A percentile compares a stretch with the other conserved stretches of the same genome.
phyloP scores from a whole-genome alignment of 2,329 filamentous ascomycete species.

The Verticillium albo-atrum region DNA sequence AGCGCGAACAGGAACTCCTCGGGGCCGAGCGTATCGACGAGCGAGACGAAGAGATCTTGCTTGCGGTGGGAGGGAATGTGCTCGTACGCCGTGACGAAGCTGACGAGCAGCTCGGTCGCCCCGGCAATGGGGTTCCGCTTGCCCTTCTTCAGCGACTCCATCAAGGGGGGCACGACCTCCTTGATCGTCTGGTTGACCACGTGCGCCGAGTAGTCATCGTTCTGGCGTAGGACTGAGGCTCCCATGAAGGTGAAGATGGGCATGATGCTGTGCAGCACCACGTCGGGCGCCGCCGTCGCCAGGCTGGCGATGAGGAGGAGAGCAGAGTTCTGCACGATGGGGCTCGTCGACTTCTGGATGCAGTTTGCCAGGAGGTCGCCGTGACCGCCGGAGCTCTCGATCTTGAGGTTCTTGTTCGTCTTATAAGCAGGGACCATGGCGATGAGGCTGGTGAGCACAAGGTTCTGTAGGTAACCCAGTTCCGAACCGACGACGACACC shows the following conservation, averaged over 20 bases:
- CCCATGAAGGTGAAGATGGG: slow-evolving; percentile 99
- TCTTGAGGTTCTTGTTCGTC: slow-evolving; percentile 52
- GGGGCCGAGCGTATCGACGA: slow-evolving; percentile 80
- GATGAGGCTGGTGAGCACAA: slow-evolving; percentile 76
- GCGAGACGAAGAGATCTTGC: slow-evolving; percentile 74
- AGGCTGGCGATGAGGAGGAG: slow-evolving; percentile 83
- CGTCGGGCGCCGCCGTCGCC: slow-evolving; percentile 80
- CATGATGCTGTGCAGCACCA: slow-evolving; percentile 96
- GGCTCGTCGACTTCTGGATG: slow-evolving; percentile 85
- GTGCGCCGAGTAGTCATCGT: slow-evolving; percentile 94
- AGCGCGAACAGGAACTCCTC: slow-evolving; percentile 86
- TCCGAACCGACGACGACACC: slow-evolving; percentile 78
- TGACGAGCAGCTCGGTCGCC: slow-evolving; percentile 85
- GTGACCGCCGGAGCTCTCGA: slow-evolving; percentile 76
- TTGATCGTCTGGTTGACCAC: slow-evolving; percentile 95
- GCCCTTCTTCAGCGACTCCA: slow-evolving; percentile 77
- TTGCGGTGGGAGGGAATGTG: slow-evolving; percentile 88
- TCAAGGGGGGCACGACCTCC: slow-evolving; percentile 86
- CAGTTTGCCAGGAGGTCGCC: slow-evolving; percentile 91
- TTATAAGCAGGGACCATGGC: slow-evolving; percentile 79
- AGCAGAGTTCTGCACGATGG: slow-evolving; percentile 89
- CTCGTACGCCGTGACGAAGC: slow-evolving; percentile 94
- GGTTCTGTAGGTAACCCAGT: slow-evolving; percentile 82
- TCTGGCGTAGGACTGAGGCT: slow-evolving; percentile 82
- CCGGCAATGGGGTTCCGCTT: slow-evolving; percentile 74